Conservation (phyloP, 345 rosid species). For the Brassica carinata region DNA sequence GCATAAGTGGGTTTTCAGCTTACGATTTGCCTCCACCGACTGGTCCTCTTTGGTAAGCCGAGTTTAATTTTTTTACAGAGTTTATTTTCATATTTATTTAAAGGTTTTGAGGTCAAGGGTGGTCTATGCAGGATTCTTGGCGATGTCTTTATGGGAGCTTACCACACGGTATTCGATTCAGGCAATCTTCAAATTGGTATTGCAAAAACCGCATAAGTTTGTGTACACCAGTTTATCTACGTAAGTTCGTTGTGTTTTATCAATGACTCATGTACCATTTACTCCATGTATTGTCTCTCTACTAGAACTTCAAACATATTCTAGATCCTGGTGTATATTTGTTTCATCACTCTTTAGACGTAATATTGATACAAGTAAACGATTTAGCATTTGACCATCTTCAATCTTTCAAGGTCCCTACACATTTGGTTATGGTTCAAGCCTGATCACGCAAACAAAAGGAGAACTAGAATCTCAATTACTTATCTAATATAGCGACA, state of each 20-base stretch:
- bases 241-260: background rate
- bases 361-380: background rate
- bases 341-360: background rate
- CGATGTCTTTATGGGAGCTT: slow-evolving; percentile 81
- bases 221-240: background rate
- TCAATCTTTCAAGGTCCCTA: background rate
- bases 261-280: background rate
- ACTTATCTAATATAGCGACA: slow-evolving; percentile 14
- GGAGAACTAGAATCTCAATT: background rate
- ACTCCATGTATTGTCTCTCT: slow-evolving; percentile 7
- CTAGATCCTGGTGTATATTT: background rate
- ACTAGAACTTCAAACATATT: background rate
- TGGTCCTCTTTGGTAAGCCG: slow-evolving; percentile 69
- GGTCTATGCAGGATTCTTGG: slow-evolving; percentile 66
- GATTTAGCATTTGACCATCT: background rate
- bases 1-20: slow-evolving; percentile 74
- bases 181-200: slow-evolving; percentile 65
- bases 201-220: slow-evolving; percentile 57
- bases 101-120: background rate
- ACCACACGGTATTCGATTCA: slow-evolving; percentile 67
- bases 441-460: background rate
- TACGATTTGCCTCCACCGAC: slow-evolving; percentile 66
- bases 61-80: background rate
- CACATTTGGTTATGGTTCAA: background rate
- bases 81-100: background rate